These are phyloP conservation scores for Collybia nuda DNA, from an alignment of 768 basidiomycete species.

Conservation along the genomic window DNA sequence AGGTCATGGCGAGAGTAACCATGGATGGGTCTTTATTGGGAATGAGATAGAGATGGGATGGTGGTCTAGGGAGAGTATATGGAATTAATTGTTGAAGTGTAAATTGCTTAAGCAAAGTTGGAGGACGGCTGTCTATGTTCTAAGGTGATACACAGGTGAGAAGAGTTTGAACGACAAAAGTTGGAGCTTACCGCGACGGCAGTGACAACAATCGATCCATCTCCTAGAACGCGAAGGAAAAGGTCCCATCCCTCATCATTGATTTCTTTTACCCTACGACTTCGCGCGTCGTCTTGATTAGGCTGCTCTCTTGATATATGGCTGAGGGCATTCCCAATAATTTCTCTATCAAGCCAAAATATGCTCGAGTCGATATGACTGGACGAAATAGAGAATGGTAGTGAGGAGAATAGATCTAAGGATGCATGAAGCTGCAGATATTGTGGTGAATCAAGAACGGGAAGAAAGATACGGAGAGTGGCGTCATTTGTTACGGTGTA, in stretches of 20 bases:
- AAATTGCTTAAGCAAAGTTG: conserved; percentile 77
- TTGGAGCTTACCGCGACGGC: conserved; percentile 68
- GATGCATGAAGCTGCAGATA: conserved; percentile 83
- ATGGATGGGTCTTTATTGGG: conserved; percentile 40
- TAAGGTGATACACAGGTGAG: conserved; percentile 24
- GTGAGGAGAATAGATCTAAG: conserved; percentile 67
- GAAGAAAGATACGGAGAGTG: conserved; percentile 80
- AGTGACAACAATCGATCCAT: conserved; percentile 73
- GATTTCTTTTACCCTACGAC: conserved; percentile 57
- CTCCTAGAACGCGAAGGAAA: conserved; percentile 68
- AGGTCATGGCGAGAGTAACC: conserved; percentile 62
- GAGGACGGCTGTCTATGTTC: conserved; percentile 90
- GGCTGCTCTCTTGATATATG: conserved; percentile 33
- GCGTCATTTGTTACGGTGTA: conserved; percentile 86
- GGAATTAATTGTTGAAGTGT: conserved; percentile 66
- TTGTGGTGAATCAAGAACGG: conserved; percentile 84
- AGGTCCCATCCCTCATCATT: conserved; percentile 76
- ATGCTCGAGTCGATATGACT: conserved; percentile 37
- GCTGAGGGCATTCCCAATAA: conserved; percentile 49
- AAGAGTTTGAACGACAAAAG: neutral
- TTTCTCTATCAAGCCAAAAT: conserved; percentile 70
- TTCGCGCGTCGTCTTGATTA: conserved; percentile 43
- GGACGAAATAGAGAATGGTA: conserved; percentile 38
- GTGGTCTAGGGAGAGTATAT: conserved; percentile 43
- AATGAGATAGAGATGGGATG: conserved; percentile 52